These are phyloP conservation scores for Colletotrichum sp. DNA, from an alignment of 2,329 filamentous ascomycete genomes.

Conservation along the genomic window DNA sequence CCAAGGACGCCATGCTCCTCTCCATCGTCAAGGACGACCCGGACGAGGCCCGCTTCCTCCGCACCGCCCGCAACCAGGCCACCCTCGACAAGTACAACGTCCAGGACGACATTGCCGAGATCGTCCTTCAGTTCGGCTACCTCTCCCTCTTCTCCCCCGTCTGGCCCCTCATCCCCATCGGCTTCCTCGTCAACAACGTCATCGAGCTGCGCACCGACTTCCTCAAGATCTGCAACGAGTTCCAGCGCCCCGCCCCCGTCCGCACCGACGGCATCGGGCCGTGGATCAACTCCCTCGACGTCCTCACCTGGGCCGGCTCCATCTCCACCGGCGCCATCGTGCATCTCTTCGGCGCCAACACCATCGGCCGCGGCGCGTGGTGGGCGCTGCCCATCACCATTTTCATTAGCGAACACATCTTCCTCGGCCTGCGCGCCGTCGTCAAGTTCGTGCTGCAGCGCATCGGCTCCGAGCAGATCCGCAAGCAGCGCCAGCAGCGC, in stretches of 20 bases:
- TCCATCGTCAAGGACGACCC: slow-evolving; percentile 58
- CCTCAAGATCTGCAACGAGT: slow-evolving; percentile 76
- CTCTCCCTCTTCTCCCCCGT: slow-evolving; percentile 75
- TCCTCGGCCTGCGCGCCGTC: slow-evolving; percentile 61
- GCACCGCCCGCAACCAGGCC: slow-evolving; percentile 68
- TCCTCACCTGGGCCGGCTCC: slow-evolving; percentile 74
- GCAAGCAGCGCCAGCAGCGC: slow-evolving; percentile 40
- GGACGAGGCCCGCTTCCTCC: slow-evolving; percentile 67
- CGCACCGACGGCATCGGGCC: slow-evolving; percentile 77
- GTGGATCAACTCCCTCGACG: slow-evolving; percentile 70
- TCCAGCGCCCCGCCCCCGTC: slow-evolving; percentile 71
- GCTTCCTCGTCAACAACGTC: slow-evolving; percentile 79
- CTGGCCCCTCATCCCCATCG: slow-evolving; percentile 75
- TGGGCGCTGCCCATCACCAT: slow-evolving; percentile 72
- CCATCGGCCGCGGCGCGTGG: slow-evolving; percentile 59
- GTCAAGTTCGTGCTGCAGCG: slow-evolving; percentile 39
- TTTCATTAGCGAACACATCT: slow-evolving; percentile 75
- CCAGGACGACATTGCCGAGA: slow-evolving; percentile 73
- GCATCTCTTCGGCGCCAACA: slow-evolving; percentile 70
- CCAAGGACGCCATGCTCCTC: slow-evolving; percentile 48
- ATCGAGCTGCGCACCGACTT: slow-evolving; percentile 78
- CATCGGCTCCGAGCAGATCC: slow-evolving; percentile 43
- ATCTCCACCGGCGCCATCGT: slow-evolving; percentile 75
- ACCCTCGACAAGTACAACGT: slow-evolving; percentile 74
- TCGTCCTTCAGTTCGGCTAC: slow-evolving; percentile 77